Evolutionary conservation across 208 protist species (phyloP).

Genomic region (Lotmaria passim): DNA sequence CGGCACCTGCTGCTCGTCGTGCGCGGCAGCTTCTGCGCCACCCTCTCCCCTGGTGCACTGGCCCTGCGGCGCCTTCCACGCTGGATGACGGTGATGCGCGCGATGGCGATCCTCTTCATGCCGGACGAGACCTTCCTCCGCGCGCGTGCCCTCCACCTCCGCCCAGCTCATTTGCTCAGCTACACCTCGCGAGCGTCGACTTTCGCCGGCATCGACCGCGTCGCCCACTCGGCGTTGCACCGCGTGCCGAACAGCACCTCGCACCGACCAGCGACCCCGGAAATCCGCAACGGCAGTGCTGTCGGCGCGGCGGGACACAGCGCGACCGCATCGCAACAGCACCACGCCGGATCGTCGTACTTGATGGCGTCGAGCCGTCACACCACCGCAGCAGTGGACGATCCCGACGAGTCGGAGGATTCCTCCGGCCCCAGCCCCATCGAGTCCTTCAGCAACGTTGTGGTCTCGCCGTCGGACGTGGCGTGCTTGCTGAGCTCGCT

Average conservation of each 20-base stretch:
- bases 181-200: slow-evolving; percentile 19
- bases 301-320: neutral
- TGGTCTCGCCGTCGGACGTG: slow-evolving; percentile 71
- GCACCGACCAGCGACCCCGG: slow-evolving; percentile 6
- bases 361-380: neutral
- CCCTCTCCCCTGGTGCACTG: slow-evolving; percentile 32
- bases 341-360: neutral
- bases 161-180: slow-evolving; percentile 28
- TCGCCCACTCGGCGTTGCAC: slow-evolving; percentile 2
- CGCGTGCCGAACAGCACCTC: neutral
- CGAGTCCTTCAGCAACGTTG: slow-evolving; percentile 46
- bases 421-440: slow-evolving; percentile 10
- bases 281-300: neutral
- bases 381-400: neutral
- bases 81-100: slow-evolving; percentile 49
- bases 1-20: slow-evolving; percentile 80
- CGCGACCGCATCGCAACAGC: neutral
- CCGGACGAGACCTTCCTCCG: slow-evolving; percentile 37
- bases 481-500: slow-evolving; percentile 70
- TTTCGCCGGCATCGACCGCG: slow-evolving; percentile 9
- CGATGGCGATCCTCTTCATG: slow-evolving; percentile 76
- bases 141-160: slow-evolving; percentile 18
- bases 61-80: slow-evolving; percentile 51
- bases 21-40: slow-evolving; percentile 48
- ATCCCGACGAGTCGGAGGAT: slow-evolving; percentile 5